Evolutionary conservation across 768 basidiomycete genomes (phyloP).

Genomic region (Lentinula sp.): DNA sequence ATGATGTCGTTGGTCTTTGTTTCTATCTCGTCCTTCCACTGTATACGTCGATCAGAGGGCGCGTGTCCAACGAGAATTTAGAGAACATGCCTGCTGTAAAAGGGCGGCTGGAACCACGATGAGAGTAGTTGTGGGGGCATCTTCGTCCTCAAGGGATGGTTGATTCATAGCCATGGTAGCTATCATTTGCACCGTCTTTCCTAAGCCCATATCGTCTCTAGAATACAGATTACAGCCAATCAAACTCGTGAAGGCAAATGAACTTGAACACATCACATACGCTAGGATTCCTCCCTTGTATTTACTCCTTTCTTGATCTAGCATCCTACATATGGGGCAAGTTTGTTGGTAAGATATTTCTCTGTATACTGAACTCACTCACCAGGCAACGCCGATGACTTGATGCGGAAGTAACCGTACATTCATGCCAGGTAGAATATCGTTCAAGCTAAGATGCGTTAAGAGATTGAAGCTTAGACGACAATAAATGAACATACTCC

Average conservation of each 20-base stretch:
- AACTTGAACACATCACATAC: slow-evolving; percentile 20
- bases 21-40: slow-evolving; percentile 75
- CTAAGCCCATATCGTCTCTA: slow-evolving; percentile 70
- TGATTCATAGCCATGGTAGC: slow-evolving; percentile 69
- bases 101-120: slow-evolving; percentile 76
- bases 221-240: not conserved
- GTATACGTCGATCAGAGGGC: not conserved
- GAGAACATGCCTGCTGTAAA: slow-evolving; percentile 48
- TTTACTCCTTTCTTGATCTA: slow-evolving; percentile 47
- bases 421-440: slow-evolving; percentile 62
- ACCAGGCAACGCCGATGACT: slow-evolving; percentile 73
- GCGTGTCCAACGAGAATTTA: not conserved
- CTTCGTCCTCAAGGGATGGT: slow-evolving; percentile 38
- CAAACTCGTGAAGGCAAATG: no score
- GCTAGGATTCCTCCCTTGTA: slow-evolving; percentile 64
- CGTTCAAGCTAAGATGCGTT: slow-evolving; percentile 31
- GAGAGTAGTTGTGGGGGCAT: slow-evolving; percentile 46
- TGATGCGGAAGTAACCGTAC: slow-evolving; percentile 71
- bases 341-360: slow-evolving; percentile 6
- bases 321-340: slow-evolving; percentile 42
- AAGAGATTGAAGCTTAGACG: not conserved
- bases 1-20: slow-evolving; percentile 61
- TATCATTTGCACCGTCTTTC: slow-evolving; percentile 77
- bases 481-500: slow-evolving; percentile 29
- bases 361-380: not conserved